Conservation (phyloP, 2,329 filamentous ascomycete species). For the Pseudohalonectria lignicola region DNA sequence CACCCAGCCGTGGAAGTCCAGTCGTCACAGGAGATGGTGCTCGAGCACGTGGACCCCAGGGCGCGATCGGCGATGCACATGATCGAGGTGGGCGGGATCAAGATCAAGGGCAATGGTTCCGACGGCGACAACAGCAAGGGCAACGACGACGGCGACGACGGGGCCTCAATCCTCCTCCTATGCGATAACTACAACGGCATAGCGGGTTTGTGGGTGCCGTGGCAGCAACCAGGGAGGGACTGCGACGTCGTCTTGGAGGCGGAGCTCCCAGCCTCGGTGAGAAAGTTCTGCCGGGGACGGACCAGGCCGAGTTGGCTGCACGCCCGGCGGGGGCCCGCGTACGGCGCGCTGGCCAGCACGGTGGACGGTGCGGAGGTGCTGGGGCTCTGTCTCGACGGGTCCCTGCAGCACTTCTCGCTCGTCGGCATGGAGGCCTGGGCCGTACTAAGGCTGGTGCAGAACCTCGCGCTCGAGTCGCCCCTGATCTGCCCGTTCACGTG, state of each 20-base stretch:
- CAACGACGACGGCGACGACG: conserved; percentile 8
- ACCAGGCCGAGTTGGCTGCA: conserved; percentile 42
- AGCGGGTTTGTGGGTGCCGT: conserved; percentile 39
- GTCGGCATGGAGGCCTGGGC: conserved; percentile 52
- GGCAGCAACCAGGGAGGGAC: conserved; percentile 25
- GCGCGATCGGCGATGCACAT: conserved; percentile 32
- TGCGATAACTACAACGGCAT: conserved; percentile 35
- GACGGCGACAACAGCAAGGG: background rate
- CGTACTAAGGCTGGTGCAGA: conserved; percentile 64
- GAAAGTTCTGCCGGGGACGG: conserved; percentile 40
- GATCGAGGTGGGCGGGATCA: conserved; percentile 16
- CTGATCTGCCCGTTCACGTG: conserved; percentile 36
- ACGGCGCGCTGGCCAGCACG: conserved; percentile 29
- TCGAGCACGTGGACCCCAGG: conserved; percentile 34
- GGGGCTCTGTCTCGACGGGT: conserved; percentile 59
- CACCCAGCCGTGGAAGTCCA: conserved; percentile 28
- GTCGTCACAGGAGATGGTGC: conserved; percentile 20
- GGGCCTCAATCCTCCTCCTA: conserved; percentile 32
- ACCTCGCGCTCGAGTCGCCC: conserved; percentile 42
- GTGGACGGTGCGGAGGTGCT: conserved; percentile 41
- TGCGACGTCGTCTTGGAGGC: conserved; percentile 43
- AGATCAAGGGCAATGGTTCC: conserved; percentile 2
- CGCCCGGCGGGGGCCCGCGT: conserved; percentile 21
- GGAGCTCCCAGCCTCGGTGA: conserved; percentile 42
- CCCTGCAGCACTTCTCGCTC: conserved; percentile 57